Evolutionary conservation across 345 rosid species (phyloP).

Genomic region (Stellera chamaejasme): DNA sequence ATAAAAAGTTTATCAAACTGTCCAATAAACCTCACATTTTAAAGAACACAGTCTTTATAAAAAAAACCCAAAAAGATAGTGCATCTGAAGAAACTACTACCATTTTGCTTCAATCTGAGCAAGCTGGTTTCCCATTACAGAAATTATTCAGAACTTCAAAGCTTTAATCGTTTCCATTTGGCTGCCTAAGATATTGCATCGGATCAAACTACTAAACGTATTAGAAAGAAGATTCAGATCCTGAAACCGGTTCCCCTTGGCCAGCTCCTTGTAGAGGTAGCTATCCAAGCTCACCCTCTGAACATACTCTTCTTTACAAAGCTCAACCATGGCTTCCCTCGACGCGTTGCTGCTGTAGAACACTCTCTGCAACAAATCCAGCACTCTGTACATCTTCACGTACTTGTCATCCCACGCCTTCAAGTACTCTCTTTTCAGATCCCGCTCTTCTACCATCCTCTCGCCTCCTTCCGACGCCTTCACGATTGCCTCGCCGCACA

Average conservation of each 20-base stretch:
- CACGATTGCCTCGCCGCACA: conserved; percentile 60
- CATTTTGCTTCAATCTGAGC: no score
- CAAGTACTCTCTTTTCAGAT: conserved; percentile 53
- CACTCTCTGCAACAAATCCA: conserved; percentile 50
- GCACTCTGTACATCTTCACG: conserved; percentile 32
- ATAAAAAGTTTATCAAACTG: no score
- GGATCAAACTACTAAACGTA: conserved; percentile 34
- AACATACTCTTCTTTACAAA: conserved; percentile 61
- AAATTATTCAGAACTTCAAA: not conserved
- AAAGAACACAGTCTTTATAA: no score
- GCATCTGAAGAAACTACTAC: no score
- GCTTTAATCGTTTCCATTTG: conserved; percentile 14
- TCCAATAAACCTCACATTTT: no score
- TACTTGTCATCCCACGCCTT: conserved; percentile 43
- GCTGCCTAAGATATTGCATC: conserved; percentile 33
- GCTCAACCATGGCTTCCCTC: conserved; percentile 66
- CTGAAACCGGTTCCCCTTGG: conserved; percentile 29
- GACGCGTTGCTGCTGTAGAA: conserved; percentile 35
- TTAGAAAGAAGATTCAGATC: conserved; percentile 35
- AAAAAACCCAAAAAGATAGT: no score
- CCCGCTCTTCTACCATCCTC: conserved; percentile 33
- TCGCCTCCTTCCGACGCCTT: conserved; percentile 48
- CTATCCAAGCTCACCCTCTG: conserved; percentile 66
- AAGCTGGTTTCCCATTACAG: no score
- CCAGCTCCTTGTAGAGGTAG: conserved; percentile 56